A percentile compares a stretch with the other conserved stretches of the same genome.
phyloP scores from a whole-genome alignment of 75 land plant species.

The Larix kaempferi region DNA sequence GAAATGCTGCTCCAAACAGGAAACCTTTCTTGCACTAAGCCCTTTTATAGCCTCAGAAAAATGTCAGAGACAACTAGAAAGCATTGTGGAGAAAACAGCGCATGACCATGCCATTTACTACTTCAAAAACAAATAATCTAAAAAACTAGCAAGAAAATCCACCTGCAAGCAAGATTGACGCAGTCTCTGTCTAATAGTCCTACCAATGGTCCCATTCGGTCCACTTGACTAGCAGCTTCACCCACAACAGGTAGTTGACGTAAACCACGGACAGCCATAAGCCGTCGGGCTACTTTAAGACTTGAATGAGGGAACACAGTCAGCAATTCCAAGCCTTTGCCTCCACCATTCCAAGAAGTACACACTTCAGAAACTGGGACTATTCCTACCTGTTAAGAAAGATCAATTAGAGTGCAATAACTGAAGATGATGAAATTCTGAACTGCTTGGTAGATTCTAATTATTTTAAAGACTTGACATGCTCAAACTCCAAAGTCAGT shows the following conservation, averaged over 20 bases:
- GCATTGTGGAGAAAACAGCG: neutral
- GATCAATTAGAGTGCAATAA: neutral
- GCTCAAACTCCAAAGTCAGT: neutral
- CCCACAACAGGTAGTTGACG: constrained; percentile 73
- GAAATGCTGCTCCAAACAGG: neutral
- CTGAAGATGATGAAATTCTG: neutral
- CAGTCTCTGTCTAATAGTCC: constrained; percentile 83
- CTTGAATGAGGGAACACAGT: constrained; percentile 59
- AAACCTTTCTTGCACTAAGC: neutral
- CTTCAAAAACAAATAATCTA: neutral
- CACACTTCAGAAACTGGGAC: constrained; percentile 60
- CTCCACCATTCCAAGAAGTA: constrained; percentile 19
- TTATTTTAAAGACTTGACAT: neutral
- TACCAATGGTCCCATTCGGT: constrained; percentile 28
- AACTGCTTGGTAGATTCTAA: neutral
- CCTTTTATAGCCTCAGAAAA: neutral
- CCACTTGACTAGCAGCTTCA: constrained; percentile 14
- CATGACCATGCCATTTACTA: neutral
- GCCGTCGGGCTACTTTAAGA: constrained; percentile 49
- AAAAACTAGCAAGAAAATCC: neutral
- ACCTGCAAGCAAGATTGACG: constrained; percentile 89
- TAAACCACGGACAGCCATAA: constrained; percentile 65
- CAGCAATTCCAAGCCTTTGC: constrained; percentile 32
- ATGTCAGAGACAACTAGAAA: neutral
- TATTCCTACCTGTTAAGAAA: constrained; percentile 35